Conservation (phyloP, 2,329 filamentous ascomycete species). For the Podosphaera xanthii region DNA sequence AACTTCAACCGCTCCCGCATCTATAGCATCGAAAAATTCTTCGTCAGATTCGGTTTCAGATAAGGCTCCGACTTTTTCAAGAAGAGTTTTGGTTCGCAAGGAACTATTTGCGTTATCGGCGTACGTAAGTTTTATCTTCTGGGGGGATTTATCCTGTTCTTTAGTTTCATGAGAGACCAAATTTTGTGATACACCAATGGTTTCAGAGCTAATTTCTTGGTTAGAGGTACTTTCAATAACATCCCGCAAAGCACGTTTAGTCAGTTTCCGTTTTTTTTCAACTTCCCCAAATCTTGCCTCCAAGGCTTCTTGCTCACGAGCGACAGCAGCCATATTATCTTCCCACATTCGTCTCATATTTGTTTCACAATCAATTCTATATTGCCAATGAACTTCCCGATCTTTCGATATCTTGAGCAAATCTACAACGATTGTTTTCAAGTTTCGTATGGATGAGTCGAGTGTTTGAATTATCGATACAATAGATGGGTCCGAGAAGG, state of each 20-base stretch:
- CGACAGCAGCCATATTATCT: constrained; percentile 96
- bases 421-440: constrained; percentile 67
- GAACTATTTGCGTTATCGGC: constrained; percentile 22
- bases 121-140: constrained; percentile 5
- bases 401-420: constrained; percentile 81
- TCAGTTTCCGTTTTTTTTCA: constrained; percentile 70
- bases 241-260: constrained; percentile 74
- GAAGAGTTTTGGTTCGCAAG: constrained; percentile 36
- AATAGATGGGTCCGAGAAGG: constrained; percentile 55
- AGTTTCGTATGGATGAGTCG: constrained; percentile 68
- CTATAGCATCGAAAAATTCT: constrained; percentile 94
- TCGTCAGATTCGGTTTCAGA: constrained; percentile 62
- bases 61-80: constrained; percentile 48
- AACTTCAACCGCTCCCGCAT: constrained; percentile 74
- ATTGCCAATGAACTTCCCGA: constrained; percentile 92
- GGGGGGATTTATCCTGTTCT: neutral
- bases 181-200: constrained; percentile 15
- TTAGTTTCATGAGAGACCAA: constrained; percentile 1
- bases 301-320: constrained; percentile 75
- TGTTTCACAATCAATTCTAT: constrained; percentile 71
- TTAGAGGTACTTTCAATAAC: constrained; percentile 47
- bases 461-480: constrained; percentile 64
- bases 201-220: constrained; percentile 13
- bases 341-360: constrained; percentile 94
- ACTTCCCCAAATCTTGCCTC: constrained; percentile 74